Conservation (phyloP, 1,284 basidiomycete genomes). For the Dichomitus squalens region DNA sequence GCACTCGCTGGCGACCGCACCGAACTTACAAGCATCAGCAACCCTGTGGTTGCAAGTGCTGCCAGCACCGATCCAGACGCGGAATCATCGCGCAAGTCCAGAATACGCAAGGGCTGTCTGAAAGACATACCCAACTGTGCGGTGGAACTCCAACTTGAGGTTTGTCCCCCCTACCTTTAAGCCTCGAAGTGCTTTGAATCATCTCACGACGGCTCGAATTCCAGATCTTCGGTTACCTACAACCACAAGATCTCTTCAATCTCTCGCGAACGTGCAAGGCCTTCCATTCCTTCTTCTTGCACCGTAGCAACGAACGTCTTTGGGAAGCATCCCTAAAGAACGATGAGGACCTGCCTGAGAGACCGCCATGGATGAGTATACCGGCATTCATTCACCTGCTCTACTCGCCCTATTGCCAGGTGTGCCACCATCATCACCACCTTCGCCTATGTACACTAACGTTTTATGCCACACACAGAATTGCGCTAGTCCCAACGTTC, state of each 20-base stretch:
- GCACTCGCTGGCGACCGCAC: not conserved
- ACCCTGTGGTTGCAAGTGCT: not conserved
- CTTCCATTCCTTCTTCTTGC: constrained; percentile 7
- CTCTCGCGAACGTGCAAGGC: constrained; percentile 9
- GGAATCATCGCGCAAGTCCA: not conserved
- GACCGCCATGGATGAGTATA: constrained; percentile 10
- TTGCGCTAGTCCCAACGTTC: not conserved
- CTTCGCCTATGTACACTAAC: no score
- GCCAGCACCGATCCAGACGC: not conserved
- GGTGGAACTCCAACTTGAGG: constrained; percentile 8
- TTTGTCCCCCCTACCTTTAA: not conserved
- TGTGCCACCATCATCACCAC: not conserved
- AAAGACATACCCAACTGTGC: constrained; percentile 3
- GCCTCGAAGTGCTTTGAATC: not conserved
- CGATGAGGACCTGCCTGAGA: constrained; percentile 1
- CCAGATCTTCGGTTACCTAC: constrained; percentile 48
- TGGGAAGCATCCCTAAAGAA: constrained; percentile 2
- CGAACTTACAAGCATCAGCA: not conserved
- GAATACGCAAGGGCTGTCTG: not conserved
- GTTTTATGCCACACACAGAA: not conserved
- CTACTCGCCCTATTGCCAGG: constrained; percentile 6
- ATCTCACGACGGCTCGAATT: not conserved
- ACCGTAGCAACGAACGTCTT: not conserved
- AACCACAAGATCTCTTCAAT: constrained; percentile 38
- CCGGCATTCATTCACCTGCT: constrained; percentile 12